Evolutionary conservation across 208 protist genomes (phyloP), one percentile per base, ranked within the genome.

Genomic region (Strigomonas galati): DNA sequence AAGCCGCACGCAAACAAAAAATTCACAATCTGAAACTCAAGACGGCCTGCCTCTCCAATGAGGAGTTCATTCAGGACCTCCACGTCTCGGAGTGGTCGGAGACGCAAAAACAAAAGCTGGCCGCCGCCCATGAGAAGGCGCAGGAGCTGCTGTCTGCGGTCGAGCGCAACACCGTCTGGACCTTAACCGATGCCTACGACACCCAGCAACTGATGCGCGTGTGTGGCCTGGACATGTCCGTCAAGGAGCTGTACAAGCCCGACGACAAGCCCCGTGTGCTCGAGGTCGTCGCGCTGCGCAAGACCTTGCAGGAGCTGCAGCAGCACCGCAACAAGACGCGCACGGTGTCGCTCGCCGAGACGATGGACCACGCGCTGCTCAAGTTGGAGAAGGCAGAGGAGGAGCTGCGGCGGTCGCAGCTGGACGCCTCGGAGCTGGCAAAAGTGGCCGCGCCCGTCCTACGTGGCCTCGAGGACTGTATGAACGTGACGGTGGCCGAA

Each of bases 1-100:
- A 89, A 71, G 82, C 82, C 5, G 79, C 82, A 17, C 80, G 84
- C 67, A 85, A 87, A 72, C 83, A 84, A 75, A 83, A 82, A 64
- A 87, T 82, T 46, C 81, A 89, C 79, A 89, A 89, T 49, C 69
- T 89, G 72, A 89, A 89, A 71, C 73, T 89, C 51, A 89, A 89
- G 74, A 89, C 82, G 26, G 82, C 70, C 17, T 85, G 79, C 62
- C 71, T 89, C 61, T 83, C 86, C 61, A 89, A 89, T 68, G 83
- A 89, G 69, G 83, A 89, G 70, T 72, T 89, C 49, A 74, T 89
- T 49, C 83, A 89, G 71, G 83, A 89, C 67, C 78, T 89, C 59
- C 83, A 89, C 70, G 79, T 89, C 37, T 83, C 76, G 10, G 83
- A 89, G 72, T 89, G 83, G 83, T 75, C 62, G 23, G 83, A 89